These are phyloP conservation scores for Penicillium capsulatum DNA, from an alignment of 2,329 filamentous ascomycete species.

Conservation along the genomic window DNA sequence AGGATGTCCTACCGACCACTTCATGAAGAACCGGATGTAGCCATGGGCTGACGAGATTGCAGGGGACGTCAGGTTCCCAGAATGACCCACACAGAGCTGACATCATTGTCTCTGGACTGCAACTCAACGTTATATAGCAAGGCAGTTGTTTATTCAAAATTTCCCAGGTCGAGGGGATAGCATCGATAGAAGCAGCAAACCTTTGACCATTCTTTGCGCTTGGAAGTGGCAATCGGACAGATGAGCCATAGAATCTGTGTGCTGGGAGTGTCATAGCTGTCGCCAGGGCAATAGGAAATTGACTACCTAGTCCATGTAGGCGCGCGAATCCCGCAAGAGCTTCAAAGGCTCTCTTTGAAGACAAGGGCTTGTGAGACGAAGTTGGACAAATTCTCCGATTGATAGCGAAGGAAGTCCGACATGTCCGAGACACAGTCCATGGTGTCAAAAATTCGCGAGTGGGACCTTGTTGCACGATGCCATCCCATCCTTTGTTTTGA, in stretches of 20 bases:
- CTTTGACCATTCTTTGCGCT: background rate
- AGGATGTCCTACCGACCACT: background rate
- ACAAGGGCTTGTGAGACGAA: conserved; percentile 3
- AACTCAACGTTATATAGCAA: conserved; percentile 18
- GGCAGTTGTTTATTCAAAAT: conserved; percentile 8
- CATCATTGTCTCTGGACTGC: conserved; percentile 12
- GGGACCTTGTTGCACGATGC: conserved; percentile 4
- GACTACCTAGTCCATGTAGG: conserved; percentile 11
- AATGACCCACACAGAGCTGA: conserved; percentile 15
- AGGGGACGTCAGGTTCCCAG: conserved; percentile 14
- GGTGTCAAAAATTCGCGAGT: conserved; percentile 11
- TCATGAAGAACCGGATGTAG: conserved; percentile 16
- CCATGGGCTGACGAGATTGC: conserved; percentile 18
- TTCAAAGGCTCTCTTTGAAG: conserved; percentile 7
- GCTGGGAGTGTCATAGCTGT: conserved; percentile 12
- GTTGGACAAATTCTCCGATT: background rate
- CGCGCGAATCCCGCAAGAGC: conserved; percentile 11
- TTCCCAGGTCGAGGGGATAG: conserved; percentile 2
- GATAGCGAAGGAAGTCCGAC: conserved; percentile 5
- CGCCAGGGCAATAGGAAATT: conserved; percentile 14
- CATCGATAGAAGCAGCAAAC: background rate
- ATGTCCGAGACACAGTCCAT: conserved; percentile 10
- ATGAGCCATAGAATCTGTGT: conserved; percentile 8
- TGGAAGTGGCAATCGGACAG: conserved; percentile 11
- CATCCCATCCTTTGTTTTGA: conserved; percentile 13